Evolutionary conservation across 441 rosid genomes (phyloP), one percentile per base, ranked within the genome.

Genomic region (Aquilaria agallochum): DNA sequence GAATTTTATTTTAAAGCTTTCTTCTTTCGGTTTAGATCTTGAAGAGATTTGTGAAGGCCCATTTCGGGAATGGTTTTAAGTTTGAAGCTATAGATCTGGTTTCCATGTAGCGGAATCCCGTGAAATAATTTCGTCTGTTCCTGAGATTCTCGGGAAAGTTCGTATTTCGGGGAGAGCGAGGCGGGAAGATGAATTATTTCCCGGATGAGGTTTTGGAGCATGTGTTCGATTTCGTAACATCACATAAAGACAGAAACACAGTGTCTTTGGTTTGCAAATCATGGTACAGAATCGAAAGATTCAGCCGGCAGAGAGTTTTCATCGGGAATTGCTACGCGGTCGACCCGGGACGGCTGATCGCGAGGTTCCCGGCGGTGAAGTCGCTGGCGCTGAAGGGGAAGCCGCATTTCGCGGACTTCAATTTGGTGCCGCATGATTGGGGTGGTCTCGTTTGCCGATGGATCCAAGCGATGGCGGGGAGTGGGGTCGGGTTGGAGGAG

Each of bases 371-470:
- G 11, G 77, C 70, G 45, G 50, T 88, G 0, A 85, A 75, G 53
- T 86, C 97, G 0, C 66, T 91, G 15, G 76, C 87, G 45, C 58
- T 91, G 75, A 91, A 91, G 74, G 97, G 97, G 6, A 91, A 91
- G 67, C 97, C 97, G 69, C 97, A 91, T 81, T 91, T 91, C 56
- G 97, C 97, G 4, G 97, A 91, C 70, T 91, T 88, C 75, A 88
- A 86, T 68, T 58, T 91, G 76, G 90, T 91, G 27, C 97, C 97
- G 12, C 75, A 55, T 52, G 96, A 83, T 27, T 91, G 97, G 96
- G 97, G 96, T 54, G 96, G 89, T 33, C 78, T 27, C 33, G 72
- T 85, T 14, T 66, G 60, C 40, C 96, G 94, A 10, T 91, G 97
- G 97, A 79, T 91, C 53, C 89, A 85, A 31, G 87, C 86, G 32